These are phyloP conservation scores for Lentinula aciculospora DNA, from an alignment of 768 basidiomycete genomes.

Conservation along the genomic window DNA sequence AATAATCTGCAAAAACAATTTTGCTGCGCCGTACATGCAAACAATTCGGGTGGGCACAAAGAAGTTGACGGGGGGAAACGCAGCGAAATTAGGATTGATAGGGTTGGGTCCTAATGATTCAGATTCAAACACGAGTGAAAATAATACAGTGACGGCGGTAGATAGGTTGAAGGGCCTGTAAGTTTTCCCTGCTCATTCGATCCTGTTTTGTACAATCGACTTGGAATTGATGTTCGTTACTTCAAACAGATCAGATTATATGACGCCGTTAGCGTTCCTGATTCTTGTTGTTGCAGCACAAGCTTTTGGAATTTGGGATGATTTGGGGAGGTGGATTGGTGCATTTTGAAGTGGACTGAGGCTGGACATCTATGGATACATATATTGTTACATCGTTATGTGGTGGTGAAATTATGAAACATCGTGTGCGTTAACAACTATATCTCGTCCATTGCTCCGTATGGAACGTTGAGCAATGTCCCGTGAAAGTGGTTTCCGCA, in stretches of 20 bases:
- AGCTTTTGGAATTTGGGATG: neutral
- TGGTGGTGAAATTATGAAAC: conserved; percentile 32
- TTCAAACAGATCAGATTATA: neutral
- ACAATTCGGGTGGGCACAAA: neutral
- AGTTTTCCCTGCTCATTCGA: neutral
- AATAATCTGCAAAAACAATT: neutral
- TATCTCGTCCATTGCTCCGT: conserved; percentile 65
- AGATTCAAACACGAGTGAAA: neutral
- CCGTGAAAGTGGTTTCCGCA: conserved; percentile 70
- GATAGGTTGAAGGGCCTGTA: neutral
- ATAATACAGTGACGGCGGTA: neutral
- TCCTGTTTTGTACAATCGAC: too few relatives aligned
- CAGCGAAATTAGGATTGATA: neutral
- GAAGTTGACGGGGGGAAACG: neutral
- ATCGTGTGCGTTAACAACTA: conserved; percentile 59
- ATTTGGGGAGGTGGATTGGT: neutral
- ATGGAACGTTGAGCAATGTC: conserved; percentile 61
- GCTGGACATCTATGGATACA: too few relatives aligned
- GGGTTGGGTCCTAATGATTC: neutral
- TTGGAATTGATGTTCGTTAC: too few relatives aligned
- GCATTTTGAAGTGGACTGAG: neutral
- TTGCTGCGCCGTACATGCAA: neutral
- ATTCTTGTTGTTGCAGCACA: neutral
- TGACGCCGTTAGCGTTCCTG: neutral
- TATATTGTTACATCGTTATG: neutral